phyloP scores from a whole-genome alignment of 2,329 filamentous ascomycete species.

The Herpomyces periplanetae region DNA sequence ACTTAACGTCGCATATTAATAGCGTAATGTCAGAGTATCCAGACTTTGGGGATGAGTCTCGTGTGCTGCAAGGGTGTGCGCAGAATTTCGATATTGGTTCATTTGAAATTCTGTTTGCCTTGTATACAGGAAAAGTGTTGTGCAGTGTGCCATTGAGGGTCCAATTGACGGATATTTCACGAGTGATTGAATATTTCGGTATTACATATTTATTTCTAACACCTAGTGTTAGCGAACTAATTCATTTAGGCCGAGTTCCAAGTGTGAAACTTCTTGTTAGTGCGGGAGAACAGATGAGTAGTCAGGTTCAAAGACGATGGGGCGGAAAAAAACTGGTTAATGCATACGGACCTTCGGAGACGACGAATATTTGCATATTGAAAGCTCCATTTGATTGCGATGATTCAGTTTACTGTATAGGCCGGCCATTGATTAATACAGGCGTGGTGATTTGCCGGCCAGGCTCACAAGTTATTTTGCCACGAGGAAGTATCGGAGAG shows the following conservation, averaged over 20 bases:
- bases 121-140: slow-evolving; percentile 34
- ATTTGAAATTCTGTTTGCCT: slow-evolving; percentile 61
- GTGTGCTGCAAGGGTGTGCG: slow-evolving; percentile 44
- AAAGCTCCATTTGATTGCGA: slow-evolving; percentile 15
- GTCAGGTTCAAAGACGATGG: slow-evolving; percentile 29
- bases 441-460: slow-evolving; percentile 9
- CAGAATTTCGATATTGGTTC: slow-evolving; percentile 58
- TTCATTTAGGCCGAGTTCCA: slow-evolving; percentile 25
- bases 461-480: slow-evolving; percentile 11
- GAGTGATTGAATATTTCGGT: slow-evolving; percentile 17
- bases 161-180: slow-evolving; percentile 29
- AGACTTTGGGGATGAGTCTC: slow-evolving; percentile 10
- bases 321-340: slow-evolving; percentile 15
- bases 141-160: slow-evolving; percentile 34
- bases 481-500: slow-evolving; percentile 33
- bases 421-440: slow-evolving; percentile 29
- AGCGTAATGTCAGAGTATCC: slow-evolving; percentile 26
- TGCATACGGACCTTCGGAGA: slow-evolving; percentile 46
- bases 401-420: slow-evolving; percentile 33
- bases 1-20: slow-evolving; percentile 33
- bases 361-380: slow-evolving; percentile 52
- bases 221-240: slow-evolving; percentile 39
- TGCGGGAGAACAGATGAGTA: slow-evolving; percentile 38
- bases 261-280: slow-evolving; percentile 34
- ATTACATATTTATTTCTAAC: slow-evolving; percentile 55